Conservation (phyloP, 176 grass and related monocot species). For the Triticum aestivum region IWGSC_CS_RefSeq_v2.1 NC_057811.1:218793151-218793650, state of each 20-base stretch:
- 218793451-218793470: slow-evolving; percentile 30
- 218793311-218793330: not conserved
- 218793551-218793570: not conserved
- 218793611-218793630: slow-evolving; percentile 39
- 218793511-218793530: not conserved
- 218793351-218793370: not conserved
- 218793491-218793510: not conserved
- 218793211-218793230: slow-evolving; percentile 30
- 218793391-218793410: slow-evolving; percentile 56
- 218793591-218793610: slow-evolving; percentile 37
- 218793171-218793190: not conserved
- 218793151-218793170: slow-evolving; percentile 29
- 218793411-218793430: slow-evolving; percentile 46
- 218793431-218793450: slow-evolving; percentile 38
- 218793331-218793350: not conserved
- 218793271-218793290: not conserved
- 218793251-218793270: slow-evolving; percentile 23
- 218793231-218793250: slow-evolving; percentile 14
- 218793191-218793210: slow-evolving; percentile 26
- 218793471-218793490: slow-evolving; percentile 40
- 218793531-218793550: slow-evolving; percentile 42
- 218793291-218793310: slow-evolving; percentile 2
- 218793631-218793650: slow-evolving; percentile 38
- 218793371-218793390: slow-evolving; percentile 52
- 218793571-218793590: not conserved